Percentiles rank a stretch among this genome's conserved stretches.
These are phyloP conservation scores for Geranomyces variabilis DNA, from an alignment of 192 early-diverging fungal species.

Conservation along the genomic window DNA sequence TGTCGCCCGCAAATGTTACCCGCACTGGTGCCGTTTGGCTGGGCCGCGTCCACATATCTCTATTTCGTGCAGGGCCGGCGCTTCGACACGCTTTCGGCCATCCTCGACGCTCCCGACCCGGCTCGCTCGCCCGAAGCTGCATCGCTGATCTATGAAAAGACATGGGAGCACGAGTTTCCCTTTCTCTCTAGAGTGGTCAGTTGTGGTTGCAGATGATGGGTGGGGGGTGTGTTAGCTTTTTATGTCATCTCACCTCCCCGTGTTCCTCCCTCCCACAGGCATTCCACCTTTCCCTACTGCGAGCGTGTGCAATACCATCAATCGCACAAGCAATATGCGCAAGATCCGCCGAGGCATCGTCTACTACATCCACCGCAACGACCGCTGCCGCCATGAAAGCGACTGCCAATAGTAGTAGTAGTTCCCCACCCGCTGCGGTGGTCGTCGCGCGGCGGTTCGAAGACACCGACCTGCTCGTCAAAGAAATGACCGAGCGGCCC, in stretches of 20 bases:
- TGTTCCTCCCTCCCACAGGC: neutral
- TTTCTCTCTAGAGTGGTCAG: slow-evolving; percentile 20
- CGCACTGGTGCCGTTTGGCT: slow-evolving; percentile 29
- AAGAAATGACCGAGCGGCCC: slow-evolving; percentile 31
- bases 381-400: neutral
- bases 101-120: slow-evolving; percentile 25
- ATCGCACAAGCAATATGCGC: slow-evolving; percentile 22
- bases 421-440: neutral
- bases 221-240: too few species aligned
- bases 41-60: slow-evolving; percentile 32
- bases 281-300: slow-evolving; percentile 21
- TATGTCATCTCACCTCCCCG: neutral
- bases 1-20: slow-evolving; percentile 8
- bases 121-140: slow-evolving; percentile 13
- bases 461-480: slow-evolving; percentile 27
- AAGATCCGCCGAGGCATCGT: neutral
- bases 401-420: too few species aligned
- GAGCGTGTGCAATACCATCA: slow-evolving; percentile 27
- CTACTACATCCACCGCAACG: neutral
- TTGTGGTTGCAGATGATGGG: neutral
- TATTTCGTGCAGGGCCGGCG: slow-evolving; percentile 24
- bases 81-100: slow-evolving; percentile 21
- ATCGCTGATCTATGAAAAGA: slow-evolving; percentile 25
- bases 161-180: slow-evolving; percentile 34
- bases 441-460: slow-evolving; percentile 20